A percentile compares a stretch with the other conserved stretches of the same genome.
phyloP scores from a whole-genome alignment of 805 yeast genomes.

The Cyberlindnera euphorbiae region DNA sequence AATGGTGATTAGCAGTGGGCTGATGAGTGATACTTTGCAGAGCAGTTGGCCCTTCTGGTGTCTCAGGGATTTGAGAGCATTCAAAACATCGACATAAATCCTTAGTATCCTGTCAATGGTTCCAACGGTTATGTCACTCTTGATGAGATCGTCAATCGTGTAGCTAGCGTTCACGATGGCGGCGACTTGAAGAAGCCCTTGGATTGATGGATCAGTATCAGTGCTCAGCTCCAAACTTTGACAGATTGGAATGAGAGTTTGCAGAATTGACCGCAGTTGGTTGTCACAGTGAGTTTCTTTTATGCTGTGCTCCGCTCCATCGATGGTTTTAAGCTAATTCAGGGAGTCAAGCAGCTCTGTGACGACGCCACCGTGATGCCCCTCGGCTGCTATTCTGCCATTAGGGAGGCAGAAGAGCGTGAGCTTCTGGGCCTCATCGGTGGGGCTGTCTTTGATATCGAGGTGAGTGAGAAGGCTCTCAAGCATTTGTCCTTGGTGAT shows the following conservation, averaged over 20 bases:
- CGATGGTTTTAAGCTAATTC: no score
- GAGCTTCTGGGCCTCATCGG: no score
- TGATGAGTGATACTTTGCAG: constrained; percentile 16
- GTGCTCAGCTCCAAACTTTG: not conserved
- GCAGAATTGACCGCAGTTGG: no score
- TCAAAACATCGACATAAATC: constrained; percentile 11
- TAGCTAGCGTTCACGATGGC: constrained; percentile 17
- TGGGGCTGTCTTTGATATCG: no score
- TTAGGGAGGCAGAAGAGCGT: no score
- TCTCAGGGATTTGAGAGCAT: constrained; percentile 9
- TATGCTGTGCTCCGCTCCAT: no score
- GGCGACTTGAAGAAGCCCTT: constrained; percentile 6
- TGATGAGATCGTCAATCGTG: constrained; percentile 15
- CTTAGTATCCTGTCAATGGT: constrained; percentile 12
- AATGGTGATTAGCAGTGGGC: constrained; percentile 22
- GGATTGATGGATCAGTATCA: not conserved
- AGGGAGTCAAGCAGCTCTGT: no score
- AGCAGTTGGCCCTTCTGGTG: constrained; percentile 8
- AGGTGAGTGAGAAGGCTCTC: no score
- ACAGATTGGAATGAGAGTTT: not conserved
- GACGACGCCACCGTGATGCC: no score
- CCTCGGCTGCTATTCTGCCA: no score
- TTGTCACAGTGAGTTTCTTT: no score
- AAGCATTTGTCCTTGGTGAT: no score
- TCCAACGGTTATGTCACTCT: constrained; percentile 9